Conservation (phyloP, 2,329 filamentous ascomycete species). For the Penicillium frequentans region DNA sequence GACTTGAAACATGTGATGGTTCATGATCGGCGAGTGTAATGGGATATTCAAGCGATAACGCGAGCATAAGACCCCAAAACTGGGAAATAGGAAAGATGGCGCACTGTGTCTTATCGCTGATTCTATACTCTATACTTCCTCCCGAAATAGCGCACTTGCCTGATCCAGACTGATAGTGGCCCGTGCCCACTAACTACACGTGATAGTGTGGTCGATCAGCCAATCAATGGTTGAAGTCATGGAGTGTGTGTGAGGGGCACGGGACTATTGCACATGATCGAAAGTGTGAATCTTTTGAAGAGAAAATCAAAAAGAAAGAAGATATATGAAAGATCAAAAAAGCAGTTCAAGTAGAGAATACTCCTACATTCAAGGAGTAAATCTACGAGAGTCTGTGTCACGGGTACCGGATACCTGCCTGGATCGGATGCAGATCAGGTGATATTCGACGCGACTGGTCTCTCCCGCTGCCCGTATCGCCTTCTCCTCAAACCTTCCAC, state of each 20-base stretch:
- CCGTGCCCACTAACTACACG: slow-evolving; percentile 17
- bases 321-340: neutral
- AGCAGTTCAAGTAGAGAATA: neutral
- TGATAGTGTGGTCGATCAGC: slow-evolving; percentile 28
- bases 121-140: slow-evolving; percentile 1
- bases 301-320: neutral
- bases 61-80: neutral
- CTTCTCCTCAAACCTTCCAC: slow-evolving; percentile 35
- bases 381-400: neutral
- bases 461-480: slow-evolving; percentile 18
- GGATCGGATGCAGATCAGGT: slow-evolving; percentile 28
- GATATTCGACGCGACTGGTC: slow-evolving; percentile 31
- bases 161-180: slow-evolving; percentile 11
- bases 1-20: slow-evolving; percentile 1
- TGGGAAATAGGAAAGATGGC: neutral
- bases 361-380: neutral
- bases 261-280: slow-evolving; percentile 41
- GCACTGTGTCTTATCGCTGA: neutral
- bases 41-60: neutral
- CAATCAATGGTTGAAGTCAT: slow-evolving; percentile 25
- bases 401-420: neutral
- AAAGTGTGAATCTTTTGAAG: neutral
- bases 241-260: slow-evolving; percentile 33
- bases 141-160: neutral
- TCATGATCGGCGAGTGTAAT: neutral